Conservation (phyloP, 345 rosid genomes). For the Eucalyptus urophylla region DNA sequence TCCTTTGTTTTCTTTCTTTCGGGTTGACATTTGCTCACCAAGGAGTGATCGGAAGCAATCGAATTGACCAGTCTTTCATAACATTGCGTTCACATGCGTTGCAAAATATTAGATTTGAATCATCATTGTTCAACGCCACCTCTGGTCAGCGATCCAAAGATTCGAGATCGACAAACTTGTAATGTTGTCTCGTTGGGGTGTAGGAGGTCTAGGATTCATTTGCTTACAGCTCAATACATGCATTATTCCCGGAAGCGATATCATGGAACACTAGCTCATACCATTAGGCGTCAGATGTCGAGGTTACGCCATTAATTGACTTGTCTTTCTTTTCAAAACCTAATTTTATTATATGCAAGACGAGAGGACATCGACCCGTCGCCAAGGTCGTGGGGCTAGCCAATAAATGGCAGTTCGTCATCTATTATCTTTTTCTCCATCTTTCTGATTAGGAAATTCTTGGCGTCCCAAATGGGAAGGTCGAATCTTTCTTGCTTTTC, state of each 20-base stretch:
- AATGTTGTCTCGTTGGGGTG: background rate
- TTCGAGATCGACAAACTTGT: background rate
- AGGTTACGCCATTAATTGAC: background rate
- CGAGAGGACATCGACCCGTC: background rate
- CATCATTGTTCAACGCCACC: background rate
- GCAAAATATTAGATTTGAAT: background rate
- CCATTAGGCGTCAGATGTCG: background rate
- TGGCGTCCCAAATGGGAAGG: background rate
- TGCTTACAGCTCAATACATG: background rate
- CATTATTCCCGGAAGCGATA: background rate
- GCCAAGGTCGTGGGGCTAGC: accelerated
- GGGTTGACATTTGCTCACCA: background rate
- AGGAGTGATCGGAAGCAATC: background rate
- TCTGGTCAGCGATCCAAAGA: accelerated
- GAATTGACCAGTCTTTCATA: background rate
- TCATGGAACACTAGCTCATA: background rate
- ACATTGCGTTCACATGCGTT: background rate
- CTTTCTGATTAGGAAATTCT: background rate
- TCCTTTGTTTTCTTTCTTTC: background rate
- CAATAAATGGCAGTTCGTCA: background rate
- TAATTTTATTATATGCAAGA: accelerated
- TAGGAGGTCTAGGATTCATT: background rate
- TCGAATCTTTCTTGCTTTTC: background rate
- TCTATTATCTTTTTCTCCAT: accelerated
- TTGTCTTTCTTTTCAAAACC: background rate